Base-by-base conservation (phyloP, 2,329 filamentous ascomycete species). In the Pseudogymnoascus sp. region DNA sequence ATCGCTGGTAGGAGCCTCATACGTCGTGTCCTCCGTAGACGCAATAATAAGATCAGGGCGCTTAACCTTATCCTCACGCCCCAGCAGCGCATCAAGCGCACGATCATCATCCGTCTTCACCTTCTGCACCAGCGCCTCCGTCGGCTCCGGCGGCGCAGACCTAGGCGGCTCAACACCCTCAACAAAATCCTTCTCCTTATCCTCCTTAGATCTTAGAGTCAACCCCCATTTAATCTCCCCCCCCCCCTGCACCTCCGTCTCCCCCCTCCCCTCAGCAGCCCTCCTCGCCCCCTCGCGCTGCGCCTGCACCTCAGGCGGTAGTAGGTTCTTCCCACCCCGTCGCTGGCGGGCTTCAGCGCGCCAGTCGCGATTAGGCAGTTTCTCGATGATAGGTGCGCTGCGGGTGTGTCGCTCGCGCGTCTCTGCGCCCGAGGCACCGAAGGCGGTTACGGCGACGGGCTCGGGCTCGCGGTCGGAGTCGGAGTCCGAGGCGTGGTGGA, bases 21-120 rank as follows among this genome's bases (percentile, higher is more conserved):
- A 67, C 7, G 63, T 65, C 5, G 68, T 66, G 18, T 70, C 65
- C 14, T 69, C 69, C 2, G 67, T 53, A 33, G 73, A 68, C 28
- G 78, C 71, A 63, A 89, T 87, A 14, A 86, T 74, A 11, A 84
- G 76, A 64, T 84, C 79, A 21, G 75, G 69, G 56, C 72, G 65
- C 42, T 79, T 76, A 64, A 74, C 71, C 70, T 80, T 77, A 7
- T 76, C 71, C 68, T 80, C 72, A 16, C 84, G 81, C 2, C 83
- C 83, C 7, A 90, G 77, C 7, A 92, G 79, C 5, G 88, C 86
- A 65, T 86, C 82, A 65, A 92, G 76, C 7, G 89, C 89, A 69
- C 77, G 73, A 64, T 89, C 83, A 64, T 90, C 85, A 61, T 83
- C 81, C 5, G 81, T 81, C 59, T 80, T 76, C 64, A 73, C 70